A percentile compares a stretch with the other conserved stretches of the same genome.
These are phyloP conservation scores for Thelonectria rubi DNA, from an alignment of 2,329 filamentous ascomycete genomes.

Conservation along the genomic window DNA sequence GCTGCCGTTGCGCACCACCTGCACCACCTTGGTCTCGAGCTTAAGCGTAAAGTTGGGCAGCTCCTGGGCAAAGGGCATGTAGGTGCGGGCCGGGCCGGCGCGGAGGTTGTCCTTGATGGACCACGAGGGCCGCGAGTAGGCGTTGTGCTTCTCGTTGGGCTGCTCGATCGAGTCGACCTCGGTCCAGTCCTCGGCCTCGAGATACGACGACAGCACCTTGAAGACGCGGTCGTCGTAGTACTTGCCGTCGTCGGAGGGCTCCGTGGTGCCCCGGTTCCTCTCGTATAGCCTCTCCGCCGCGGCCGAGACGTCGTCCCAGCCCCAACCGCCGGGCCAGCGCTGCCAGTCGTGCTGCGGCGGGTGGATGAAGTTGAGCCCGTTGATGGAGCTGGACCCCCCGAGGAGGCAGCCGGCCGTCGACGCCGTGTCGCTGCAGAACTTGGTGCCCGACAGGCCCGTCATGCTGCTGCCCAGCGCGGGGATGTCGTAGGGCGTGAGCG, in stretches of 20 bases:
- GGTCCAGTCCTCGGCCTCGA: constrained; percentile 69
- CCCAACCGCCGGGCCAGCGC: constrained; percentile 40
- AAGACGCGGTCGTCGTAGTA: constrained; percentile 73
- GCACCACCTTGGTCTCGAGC: constrained; percentile 70
- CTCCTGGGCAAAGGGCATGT: constrained; percentile 68
- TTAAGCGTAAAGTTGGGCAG: constrained; percentile 73
- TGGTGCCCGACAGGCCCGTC: constrained; percentile 34
- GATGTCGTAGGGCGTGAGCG: constrained; percentile 38
- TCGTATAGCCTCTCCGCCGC: constrained; percentile 40
- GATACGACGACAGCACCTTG: constrained; percentile 66
- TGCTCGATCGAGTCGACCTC: constrained; percentile 70
- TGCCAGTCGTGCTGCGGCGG: constrained; percentile 39
- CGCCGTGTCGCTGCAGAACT: constrained; percentile 41
- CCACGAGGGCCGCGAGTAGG: constrained; percentile 72
- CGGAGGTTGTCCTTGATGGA: constrained; percentile 74
- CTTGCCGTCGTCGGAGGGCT: constrained; percentile 72
- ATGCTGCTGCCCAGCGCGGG: constrained; percentile 40
- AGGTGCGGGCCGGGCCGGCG: constrained; percentile 75
- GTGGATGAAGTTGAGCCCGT: constrained; percentile 42
- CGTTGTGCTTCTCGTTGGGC: constrained; percentile 71
- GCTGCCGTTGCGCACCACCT: constrained; percentile 69
- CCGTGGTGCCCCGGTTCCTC: constrained; percentile 66
- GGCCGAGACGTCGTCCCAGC: constrained; percentile 34
- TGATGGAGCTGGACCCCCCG: constrained; percentile 41
- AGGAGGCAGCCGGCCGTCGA: constrained; percentile 40